Base-by-base conservation (phyloP, 208 protist species). In the Leishmania lainsoni region DNA sequence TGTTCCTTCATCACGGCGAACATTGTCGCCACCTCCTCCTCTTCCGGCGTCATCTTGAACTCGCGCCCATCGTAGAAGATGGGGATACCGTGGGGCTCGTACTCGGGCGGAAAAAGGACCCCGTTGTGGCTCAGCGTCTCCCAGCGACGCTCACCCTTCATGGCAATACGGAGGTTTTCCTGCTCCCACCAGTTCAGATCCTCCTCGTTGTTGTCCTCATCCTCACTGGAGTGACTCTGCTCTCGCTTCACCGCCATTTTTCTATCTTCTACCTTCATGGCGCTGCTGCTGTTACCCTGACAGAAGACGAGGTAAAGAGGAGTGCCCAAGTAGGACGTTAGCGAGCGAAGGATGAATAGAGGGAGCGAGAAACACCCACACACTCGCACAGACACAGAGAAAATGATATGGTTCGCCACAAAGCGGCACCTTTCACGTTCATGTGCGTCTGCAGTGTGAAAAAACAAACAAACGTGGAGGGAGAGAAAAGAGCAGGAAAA, bases 1-100 rank as follows among this genome's bases (percentile, higher is more conserved):
- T 94, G 98, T 70, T 95, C 97, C 89, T 85, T 93, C 87, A 98
- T 88, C 5, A 95, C 87, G 0, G 99, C 99, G 75, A 99, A 99
- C 90, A 99, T 99, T 2, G 99, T 99, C 6, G 99, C 99, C n/a
- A 99, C 93, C 86, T 99, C 99, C 88, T 99, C 99, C 83, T 98
- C 94, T 69, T 98, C 96, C 4, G 95, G 87, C 20, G 93, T 99
- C 76, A 99, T 93, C 14, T 92, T 86, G 49, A 99, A 95, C 48
- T 87, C 79, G 68, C 91, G 83, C 10, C 97, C 97, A 72, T 99
- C 94, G 87, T 99, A 99, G 29, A 90, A 66, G 29, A 99, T 91
- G 49, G 98, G 90, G 63, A 99, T 94, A 22, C 96, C 96, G 78
- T 99, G 99, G 22, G 99, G 99, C 32, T 86, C 88, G 85, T 99